A percentile compares a stretch with the other conserved stretches of the same genome.
Evolutionary conservation across 139 green algal species (phyloP).

Genomic region (Dunaliella sp.): DNA sequence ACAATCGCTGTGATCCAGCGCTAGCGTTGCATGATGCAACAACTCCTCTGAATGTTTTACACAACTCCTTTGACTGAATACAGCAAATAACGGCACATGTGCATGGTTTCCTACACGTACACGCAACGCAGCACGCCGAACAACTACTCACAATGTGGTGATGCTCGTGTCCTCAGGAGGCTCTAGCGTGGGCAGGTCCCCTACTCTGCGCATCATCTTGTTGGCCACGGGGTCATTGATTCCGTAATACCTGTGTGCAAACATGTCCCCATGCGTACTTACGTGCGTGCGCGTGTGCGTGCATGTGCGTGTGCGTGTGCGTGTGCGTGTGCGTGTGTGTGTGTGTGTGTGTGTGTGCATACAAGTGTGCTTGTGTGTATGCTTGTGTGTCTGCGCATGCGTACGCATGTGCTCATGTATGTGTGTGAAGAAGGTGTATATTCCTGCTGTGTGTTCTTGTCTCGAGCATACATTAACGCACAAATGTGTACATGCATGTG

Average conservation of each 20-base stretch:
- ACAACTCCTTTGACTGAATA: no score
- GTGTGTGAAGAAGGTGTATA: no score
- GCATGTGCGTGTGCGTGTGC: background rate
- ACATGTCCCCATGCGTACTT: background rate
- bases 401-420: background rate
- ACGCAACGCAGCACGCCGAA: no score
- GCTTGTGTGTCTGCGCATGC: background rate
- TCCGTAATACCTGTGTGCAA: conserved; percentile 82
- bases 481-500: no score
- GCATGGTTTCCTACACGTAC: no score
- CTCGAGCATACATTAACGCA: no score
- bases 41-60: no score
- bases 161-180: conserved; percentile 89
- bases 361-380: background rate
- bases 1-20: no score
- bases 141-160: conserved; percentile 74
- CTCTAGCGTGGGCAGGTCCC: conserved; percentile 69
- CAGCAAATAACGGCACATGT: no score
- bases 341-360: background rate
- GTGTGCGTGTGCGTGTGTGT: background rate
- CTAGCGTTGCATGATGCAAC: no score
- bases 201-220: conserved; percentile 82
- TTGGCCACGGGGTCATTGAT: conserved; percentile 96
- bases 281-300: background rate
- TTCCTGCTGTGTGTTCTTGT: no score